These are phyloP conservation scores for Magnusiomyces ingens DNA, from an alignment of 1,139 yeast genomes.

Conservation along the genomic window DNA sequence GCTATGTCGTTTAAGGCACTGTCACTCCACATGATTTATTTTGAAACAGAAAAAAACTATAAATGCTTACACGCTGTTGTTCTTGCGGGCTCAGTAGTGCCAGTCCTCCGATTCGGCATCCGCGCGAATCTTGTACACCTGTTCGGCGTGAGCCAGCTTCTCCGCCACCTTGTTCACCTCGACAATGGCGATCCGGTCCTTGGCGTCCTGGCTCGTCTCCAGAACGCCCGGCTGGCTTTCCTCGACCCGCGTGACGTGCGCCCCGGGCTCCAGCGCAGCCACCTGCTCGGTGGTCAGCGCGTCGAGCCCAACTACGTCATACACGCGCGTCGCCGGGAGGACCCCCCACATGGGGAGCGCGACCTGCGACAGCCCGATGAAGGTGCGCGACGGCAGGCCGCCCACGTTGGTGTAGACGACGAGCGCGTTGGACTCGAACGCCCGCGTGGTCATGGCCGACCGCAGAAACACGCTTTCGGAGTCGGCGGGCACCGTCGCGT, in stretches of 20 bases:
- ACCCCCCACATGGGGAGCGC: conserved; percentile 14
- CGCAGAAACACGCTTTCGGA: conserved; percentile 16
- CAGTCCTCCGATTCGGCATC: conserved; percentile 17
- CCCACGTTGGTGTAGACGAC: conserved; percentile 20
- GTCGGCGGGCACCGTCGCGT: conserved; percentile 15
- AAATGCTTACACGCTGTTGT: too few species aligned
- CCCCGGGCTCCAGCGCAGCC: background rate
- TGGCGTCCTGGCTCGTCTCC: conserved; percentile 7
- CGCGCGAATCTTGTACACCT: conserved; percentile 16
- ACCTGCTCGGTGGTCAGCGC: background rate
- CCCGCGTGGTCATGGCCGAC: conserved; percentile 17
- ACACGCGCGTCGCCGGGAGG: conserved; percentile 2
- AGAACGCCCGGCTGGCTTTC: conserved; percentile 11
- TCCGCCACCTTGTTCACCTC: conserved; percentile 1
- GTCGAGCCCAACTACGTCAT: conserved; percentile 2
- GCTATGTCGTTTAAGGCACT: background rate
- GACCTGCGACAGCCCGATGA: conserved; percentile 16
- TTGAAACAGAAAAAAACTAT: too few species aligned
- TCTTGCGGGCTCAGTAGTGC: conserved; percentile 20
- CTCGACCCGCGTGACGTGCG: background rate
- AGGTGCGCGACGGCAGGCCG: conserved; percentile 12
- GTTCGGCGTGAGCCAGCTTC: conserved; percentile 17
- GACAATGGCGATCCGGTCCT: conserved; percentile 4
- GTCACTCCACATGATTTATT: too few species aligned
- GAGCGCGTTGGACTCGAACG: conserved; percentile 18